phyloP scores from a whole-genome alignment of 2,329 filamentous ascomycete genomes.

The Zymoseptoria ardabiliae region DNA sequence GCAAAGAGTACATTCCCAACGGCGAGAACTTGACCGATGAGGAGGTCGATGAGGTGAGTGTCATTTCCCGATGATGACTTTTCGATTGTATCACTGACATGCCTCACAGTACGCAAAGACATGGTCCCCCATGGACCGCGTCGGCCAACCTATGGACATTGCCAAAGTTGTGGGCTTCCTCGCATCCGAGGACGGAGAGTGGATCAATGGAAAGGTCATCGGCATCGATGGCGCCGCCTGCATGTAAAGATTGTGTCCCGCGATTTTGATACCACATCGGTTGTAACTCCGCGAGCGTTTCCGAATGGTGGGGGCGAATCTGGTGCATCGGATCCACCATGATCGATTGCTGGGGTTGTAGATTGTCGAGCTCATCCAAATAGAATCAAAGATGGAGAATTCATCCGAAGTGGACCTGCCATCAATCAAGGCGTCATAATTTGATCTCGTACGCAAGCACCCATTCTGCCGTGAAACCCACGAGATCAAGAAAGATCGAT shows the following conservation, averaged over 20 bases:
- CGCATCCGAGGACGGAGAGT: slow-evolving; percentile 51
- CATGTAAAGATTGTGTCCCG: slow-evolving; percentile 27
- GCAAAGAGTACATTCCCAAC: slow-evolving; percentile 55
- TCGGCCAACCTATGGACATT: slow-evolving; percentile 61
- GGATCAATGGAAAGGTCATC: slow-evolving; percentile 49
- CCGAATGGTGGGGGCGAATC: neutral
- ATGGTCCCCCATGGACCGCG: slow-evolving; percentile 58
- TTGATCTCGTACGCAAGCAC: neutral
- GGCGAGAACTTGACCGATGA: slow-evolving; percentile 51
- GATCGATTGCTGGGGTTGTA: neutral
- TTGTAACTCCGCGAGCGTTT: neutral
- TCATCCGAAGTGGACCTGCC: neutral
- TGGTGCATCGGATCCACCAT: neutral
- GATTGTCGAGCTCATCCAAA: neutral
- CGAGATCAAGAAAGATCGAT: neutral
- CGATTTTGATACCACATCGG: neutral
- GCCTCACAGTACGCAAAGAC: slow-evolving; percentile 48
- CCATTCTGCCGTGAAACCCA: neutral
- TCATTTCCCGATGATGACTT: neutral
- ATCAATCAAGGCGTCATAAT: neutral
- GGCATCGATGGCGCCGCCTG: slow-evolving; percentile 39
- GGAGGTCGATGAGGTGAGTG: slow-evolving; percentile 46
- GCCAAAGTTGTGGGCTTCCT: slow-evolving; percentile 58
- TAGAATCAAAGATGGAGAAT: neutral
- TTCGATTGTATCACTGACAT: slow-evolving; percentile 7